Base-by-base conservation (phyloP, 2,329 filamentous ascomycete species). In the Sporothrix mexicana region DNA sequence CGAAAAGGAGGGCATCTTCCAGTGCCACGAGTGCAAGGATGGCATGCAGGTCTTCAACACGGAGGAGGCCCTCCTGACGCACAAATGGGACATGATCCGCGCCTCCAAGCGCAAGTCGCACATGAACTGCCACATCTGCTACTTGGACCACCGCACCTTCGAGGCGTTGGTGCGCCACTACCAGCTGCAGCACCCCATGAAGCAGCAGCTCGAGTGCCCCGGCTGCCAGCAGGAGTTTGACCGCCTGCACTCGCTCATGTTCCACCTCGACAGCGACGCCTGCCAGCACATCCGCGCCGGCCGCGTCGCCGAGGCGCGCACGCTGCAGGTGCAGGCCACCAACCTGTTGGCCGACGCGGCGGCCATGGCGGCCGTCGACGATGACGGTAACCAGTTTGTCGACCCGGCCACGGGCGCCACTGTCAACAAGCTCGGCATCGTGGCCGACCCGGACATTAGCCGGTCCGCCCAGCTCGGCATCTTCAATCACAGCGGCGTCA, bases 121-220 rank as follows among this genome's bases (percentile, higher is more conserved):
- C 82, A 20, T 79, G 74, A 57, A 79, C 73, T 85, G 84, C 77
- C 77, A 79, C 30, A 73, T 81, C 41, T 85, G 84, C 71, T 78
- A 80, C 3, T 51, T 77, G 9, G 78, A 81, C 43, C 84, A 84
- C 74, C 76, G 78, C 23, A 81, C 80, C 0, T 74, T 78, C 59
- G 74, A 72, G 1, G 81, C 78, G 0, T 78, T 81, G 30, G 70
- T 76, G 2, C 74, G 74, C 0, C 84, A 85, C 71, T 79, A 82
- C 23, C 78, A 80, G 23, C 76, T 80, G 83, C 67, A 75, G 12
- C 85, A 86, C 72, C 79, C 80, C 6, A 75, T 80, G 13, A 76
- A 79, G 20, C 83, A 86, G 70, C 73, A 81, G 1, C 80, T 88
- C 1, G 64, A 74, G 2, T 88, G 87, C 66, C 85, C 85, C 0